Percentiles rank a stretch among this genome's conserved stretches.
phyloP scores from a whole-genome alignment of 306 rosid genomes.

The Cicer chorassanicum region DNA sequence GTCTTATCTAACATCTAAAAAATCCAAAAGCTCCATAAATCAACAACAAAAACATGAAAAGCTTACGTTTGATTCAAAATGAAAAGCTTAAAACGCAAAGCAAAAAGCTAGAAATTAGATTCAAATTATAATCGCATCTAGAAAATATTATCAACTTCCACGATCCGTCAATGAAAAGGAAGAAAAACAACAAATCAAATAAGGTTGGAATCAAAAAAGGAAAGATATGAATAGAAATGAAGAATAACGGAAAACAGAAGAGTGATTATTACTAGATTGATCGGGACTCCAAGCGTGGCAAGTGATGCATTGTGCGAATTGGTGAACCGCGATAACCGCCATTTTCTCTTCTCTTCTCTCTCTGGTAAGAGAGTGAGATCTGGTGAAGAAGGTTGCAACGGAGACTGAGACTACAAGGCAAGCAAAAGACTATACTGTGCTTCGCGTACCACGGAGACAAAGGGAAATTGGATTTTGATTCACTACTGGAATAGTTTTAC shows the following conservation, averaged over 20 bases:
- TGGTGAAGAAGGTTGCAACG: slow-evolving; percentile 2
- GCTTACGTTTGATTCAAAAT: slow-evolving; percentile 2
- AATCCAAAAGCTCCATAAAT: slow-evolving; percentile 25
- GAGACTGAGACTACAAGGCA: not conserved
- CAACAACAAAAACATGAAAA: not conserved
- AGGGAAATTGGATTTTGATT: not conserved
- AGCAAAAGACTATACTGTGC: slow-evolving; percentile 5
- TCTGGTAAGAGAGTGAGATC: slow-evolving; percentile 40
- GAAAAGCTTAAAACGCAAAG: not conserved
- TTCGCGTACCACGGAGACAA: slow-evolving; percentile 23
- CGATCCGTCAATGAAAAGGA: not conserved
- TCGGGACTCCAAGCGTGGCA: slow-evolving; percentile 97
- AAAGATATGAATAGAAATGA: not conserved
- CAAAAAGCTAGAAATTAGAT: slow-evolving; percentile 14
- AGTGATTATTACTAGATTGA: slow-evolving; percentile 63
- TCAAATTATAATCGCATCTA: slow-evolving; percentile 28
- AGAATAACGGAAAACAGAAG: not conserved
- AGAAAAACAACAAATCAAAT: not conserved
- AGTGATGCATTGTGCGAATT: slow-evolving; percentile 80
- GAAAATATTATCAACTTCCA: slow-evolving; percentile 1
- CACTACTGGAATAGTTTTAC: no score
- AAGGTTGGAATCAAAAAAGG: not conserved
- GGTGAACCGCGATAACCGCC: slow-evolving; percentile 79
- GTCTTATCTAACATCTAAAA: not conserved
- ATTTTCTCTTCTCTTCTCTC: slow-evolving; percentile 41